Conservation (phyloP, 768 basidiomycete genomes). For the Leccinum incarnatum region DNA sequence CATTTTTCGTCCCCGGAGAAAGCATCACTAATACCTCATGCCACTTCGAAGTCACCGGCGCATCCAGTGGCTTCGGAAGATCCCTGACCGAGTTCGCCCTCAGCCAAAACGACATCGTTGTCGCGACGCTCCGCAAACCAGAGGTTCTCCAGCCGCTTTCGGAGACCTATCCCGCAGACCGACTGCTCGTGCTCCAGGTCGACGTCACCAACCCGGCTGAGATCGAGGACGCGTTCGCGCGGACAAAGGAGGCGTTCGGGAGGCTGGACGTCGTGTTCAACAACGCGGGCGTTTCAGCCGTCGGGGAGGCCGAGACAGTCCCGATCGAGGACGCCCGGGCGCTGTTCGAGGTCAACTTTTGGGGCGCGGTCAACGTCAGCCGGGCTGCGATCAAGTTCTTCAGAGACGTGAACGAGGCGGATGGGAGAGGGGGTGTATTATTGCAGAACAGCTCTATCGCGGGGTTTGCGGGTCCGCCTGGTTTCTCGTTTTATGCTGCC, state of each 20-base stretch:
- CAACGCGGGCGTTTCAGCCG: constrained; percentile 22
- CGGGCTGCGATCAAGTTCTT: constrained; percentile 28
- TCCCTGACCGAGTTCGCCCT: constrained; percentile 32
- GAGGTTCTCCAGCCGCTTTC: constrained; percentile 13
- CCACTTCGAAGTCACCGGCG: constrained; percentile 34
- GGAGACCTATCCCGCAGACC: constrained; percentile 2
- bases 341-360: constrained; percentile 30
- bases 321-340: constrained; percentile 17
- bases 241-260: constrained; percentile 9
- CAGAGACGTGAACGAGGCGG: constrained; percentile 34
- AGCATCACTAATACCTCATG: background rate
- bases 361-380: background rate
- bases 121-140: constrained; percentile 44
- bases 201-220: constrained; percentile 14
- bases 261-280: constrained; percentile 23
- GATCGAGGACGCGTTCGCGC: constrained; percentile 10
- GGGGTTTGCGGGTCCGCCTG: constrained; percentile 22
- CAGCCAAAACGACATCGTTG: constrained; percentile 34
- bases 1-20: background rate
- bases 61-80: constrained; percentile 40
- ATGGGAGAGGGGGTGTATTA: constrained; percentile 21
- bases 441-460: constrained; percentile 34
- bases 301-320: constrained; percentile 25
- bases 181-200: constrained; percentile 16
- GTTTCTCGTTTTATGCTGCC: constrained; percentile 19